Evolutionary conservation across 495 filamentous ascomycete species (phyloP), one percentile per base, ranked within the genome.

Genomic region (Penicillium odoratum): DNA sequence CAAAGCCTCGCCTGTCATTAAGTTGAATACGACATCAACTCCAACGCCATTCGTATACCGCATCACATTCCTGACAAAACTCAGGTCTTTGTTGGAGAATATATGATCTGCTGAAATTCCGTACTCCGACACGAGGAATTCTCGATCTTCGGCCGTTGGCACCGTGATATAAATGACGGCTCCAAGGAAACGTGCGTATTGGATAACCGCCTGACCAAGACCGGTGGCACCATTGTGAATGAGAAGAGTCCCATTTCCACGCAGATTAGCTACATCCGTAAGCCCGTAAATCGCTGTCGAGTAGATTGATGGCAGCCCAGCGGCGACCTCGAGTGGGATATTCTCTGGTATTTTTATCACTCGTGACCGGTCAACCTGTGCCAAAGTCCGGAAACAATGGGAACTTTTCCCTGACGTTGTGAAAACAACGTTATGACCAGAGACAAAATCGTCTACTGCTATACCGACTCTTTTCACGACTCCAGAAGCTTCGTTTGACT

Each of bases 11-110:
- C 78, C 76, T 0, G 69, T 55, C 7, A 81, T 51, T 0, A 77
- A 77, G 61, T 84, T 85, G 8, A 86, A 63, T 3, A 86, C 71
- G 4, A 82, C 65, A 50, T 88, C 83, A 3, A 87, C 83, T 0
- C 86, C 86, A 3, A 66, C 52, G 2, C 74, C 74, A 0, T 73
- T 56, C 0, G 84, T 88, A 42, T 71, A 67, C 25, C 74, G 61
- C 48, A 80, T 71, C 16, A 86, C 58, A 16, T 75, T 76, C 36
- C 74, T 66, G 0, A 67, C 65, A 51, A 85, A 86, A 3, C 65
- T 69, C 4, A 71, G 59, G 36, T 80, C 76, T 40, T 75, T 66
- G 49, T 73, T 81, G 31, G 76, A 76, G 64, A 86, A 82, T 5
- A 85, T 78, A 15, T 72, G 72, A 0, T 73, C 67, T 0, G 59